Evolutionary conservation across 2,329 filamentous ascomycete genomes (phyloP).

Genomic region (Thielaviopsis musarum): DNA sequence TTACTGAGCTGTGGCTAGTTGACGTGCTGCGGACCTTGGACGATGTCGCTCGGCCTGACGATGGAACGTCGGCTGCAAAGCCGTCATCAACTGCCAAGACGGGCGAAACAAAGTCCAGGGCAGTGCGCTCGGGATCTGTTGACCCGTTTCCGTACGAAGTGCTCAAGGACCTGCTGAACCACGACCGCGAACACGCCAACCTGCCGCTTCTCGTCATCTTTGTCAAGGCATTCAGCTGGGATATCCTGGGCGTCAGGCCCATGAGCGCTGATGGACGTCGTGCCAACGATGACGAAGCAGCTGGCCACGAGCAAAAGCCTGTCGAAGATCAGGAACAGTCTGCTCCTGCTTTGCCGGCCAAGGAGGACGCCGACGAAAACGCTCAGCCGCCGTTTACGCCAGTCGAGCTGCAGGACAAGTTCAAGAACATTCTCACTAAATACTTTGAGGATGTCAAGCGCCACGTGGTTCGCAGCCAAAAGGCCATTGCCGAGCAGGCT

Average conservation of each 20-base stretch:
- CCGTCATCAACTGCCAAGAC: conserved; percentile 34
- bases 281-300: conserved; percentile 56
- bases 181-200: conserved; percentile 85
- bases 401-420: conserved; percentile 65
- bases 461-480: conserved; percentile 82
- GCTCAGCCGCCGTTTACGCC: conserved; percentile 60
- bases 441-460: conserved; percentile 89
- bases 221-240: conserved; percentile 92
- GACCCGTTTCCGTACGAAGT: conserved; percentile 95
- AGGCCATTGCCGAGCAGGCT: conserved; percentile 69
- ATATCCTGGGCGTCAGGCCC: conserved; percentile 68
- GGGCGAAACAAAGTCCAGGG: conserved; percentile 39
- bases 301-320: conserved; percentile 18
- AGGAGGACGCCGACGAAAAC: conserved; percentile 16
- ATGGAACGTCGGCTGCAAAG: conserved; percentile 42
- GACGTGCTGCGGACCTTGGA: conserved; percentile 70
- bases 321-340: conserved; percentile 13
- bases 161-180: conserved; percentile 86
- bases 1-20: conserved; percentile 92
- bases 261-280: conserved; percentile 64
- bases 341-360: conserved; percentile 6
- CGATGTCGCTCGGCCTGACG: conserved; percentile 44
- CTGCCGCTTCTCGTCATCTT: conserved; percentile 85
- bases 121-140: conserved; percentile 44
- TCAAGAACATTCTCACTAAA: conserved; percentile 65